Base-by-base conservation (phyloP, 768 basidiomycete species). In the Mycena galopus region DNA sequence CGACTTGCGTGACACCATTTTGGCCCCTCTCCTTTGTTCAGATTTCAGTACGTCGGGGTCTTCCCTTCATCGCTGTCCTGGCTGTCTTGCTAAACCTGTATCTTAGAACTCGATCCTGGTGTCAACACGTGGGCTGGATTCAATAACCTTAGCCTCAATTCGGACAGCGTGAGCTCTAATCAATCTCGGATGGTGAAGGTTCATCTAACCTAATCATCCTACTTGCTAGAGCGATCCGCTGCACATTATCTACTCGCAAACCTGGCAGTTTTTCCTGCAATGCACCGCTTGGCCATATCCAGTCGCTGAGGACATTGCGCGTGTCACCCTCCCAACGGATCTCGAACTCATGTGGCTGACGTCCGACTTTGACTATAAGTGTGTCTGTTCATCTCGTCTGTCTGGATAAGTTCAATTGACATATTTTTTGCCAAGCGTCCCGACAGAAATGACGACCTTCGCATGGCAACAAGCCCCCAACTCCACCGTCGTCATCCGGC, bases 391-490 rank as follows among this genome's bases (percentile, higher is more conserved):
- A n/a, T n/a, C n/a, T n/a, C n/a, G n/a, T n/a, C n/a, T n/a, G n/a
- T n/a, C n/a, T n/a, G n/a, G n/a, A 21, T 47, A 10, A 14, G 39
- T 62, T n/a, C n/a, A 7, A 29, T 56, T 37, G 14, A 12, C 14
- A n/a, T n/a, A n/a, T 1, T 44, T 2, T 3, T 19, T 29, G 1
- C 0, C 5, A n/a, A 75, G 74, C 58, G 42, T 69, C 11, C 71
- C 74, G n/a, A 74, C 73, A 10, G 73, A 74, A 29, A 27, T 68
- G 12, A 64, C 73, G 5, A 72, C 73, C 27, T 74, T 71, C 29
- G 73, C 69, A 5, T 68, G 33, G 32, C 9, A 62, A 30, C 70
- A 71, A 47, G 59, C 73, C 35, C 70, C 70, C 27, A 68, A 72
- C 5, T 55, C 73, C 5, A 51, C 65, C 2, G 56, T 74, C n/a